Evolutionary conservation across 169 alveolate species (phyloP).

Genomic region (Cryptosporidium sp.): DNA sequence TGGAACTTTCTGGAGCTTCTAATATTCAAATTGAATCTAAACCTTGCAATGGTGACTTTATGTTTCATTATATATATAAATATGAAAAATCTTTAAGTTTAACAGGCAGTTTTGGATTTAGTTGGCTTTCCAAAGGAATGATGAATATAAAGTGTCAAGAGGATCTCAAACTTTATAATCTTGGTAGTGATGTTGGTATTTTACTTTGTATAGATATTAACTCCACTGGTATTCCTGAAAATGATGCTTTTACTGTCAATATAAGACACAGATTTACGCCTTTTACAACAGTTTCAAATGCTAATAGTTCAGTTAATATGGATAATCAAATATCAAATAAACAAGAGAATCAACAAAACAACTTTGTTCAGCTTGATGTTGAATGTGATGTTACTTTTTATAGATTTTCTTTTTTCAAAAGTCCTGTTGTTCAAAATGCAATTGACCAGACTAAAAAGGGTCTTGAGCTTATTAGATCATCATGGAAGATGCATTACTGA

Average conservation of each 20-base stretch:
- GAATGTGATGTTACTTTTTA: constrained; percentile 63
- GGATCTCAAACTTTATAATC: constrained; percentile 45
- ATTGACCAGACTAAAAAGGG: constrained; percentile 53
- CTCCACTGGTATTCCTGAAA: constrained; percentile 74
- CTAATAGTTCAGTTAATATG: not conserved
- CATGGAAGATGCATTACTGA: constrained; percentile 64
- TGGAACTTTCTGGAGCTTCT: constrained; percentile 45
- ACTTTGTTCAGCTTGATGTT: constrained; percentile 55
- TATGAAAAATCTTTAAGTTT: constrained; percentile 53
- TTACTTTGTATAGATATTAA: constrained; percentile 49
- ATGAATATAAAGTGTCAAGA: constrained; percentile 31
- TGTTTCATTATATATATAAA: constrained; percentile 37
- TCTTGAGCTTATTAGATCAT: constrained; percentile 43
- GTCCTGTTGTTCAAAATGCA: constrained; percentile 48
- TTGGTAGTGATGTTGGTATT: constrained; percentile 53
- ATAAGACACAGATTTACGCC: constrained; percentile 70
- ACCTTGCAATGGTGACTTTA: constrained; percentile 28
- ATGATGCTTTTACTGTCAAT: constrained; percentile 59
- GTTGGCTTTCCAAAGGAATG: constrained; percentile 42
- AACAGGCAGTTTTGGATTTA: constrained; percentile 42
- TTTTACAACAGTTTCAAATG: not conserved
- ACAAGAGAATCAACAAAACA: not conserved
- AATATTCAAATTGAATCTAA: constrained; percentile 50
- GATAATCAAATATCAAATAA: not conserved
- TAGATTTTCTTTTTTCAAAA: constrained; percentile 63